These are phyloP conservation scores for Umbilicus rupestris DNA, from an alignment of 164 flowering plant genomes.

Conservation along the genomic window DNA sequence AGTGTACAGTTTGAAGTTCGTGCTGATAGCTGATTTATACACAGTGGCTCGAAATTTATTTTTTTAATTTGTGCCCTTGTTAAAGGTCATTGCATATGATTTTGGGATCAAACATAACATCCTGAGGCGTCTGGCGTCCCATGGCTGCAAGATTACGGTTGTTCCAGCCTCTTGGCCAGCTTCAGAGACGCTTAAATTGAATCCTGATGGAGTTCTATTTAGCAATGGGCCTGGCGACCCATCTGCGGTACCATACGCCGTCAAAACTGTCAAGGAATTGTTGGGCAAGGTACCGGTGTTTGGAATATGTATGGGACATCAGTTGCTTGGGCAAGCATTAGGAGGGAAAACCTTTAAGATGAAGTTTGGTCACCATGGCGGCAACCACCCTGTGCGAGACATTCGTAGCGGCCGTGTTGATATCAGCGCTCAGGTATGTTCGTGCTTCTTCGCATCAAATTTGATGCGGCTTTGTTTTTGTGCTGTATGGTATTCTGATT, in stretches of 20 bases:
- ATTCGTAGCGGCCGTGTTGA: slow-evolving; percentile 53
- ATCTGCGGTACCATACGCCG: slow-evolving; percentile 83
- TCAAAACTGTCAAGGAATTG: slow-evolving; percentile 59
- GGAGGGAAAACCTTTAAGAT: slow-evolving; percentile 81
- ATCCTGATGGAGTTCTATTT: slow-evolving; percentile 81
- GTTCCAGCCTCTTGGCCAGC: slow-evolving; percentile 86
- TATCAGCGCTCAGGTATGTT: slow-evolving; percentile 85
- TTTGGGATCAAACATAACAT: slow-evolving; percentile 88
- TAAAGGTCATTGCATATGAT: slow-evolving; percentile 83
- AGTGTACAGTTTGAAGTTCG: slow-evolving; percentile 30
- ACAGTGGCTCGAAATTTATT: slow-evolving; percentile 64
- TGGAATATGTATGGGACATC: slow-evolving; percentile 95
- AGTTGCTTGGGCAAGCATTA: slow-evolving; percentile 75
- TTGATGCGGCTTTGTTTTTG: background rate
- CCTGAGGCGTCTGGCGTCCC: slow-evolving; percentile 61
- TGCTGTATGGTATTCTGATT: background rate
- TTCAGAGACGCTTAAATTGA: slow-evolving; percentile 58
- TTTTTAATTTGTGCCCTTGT: background rate
- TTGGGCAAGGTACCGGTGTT: slow-evolving; percentile 75
- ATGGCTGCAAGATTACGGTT: slow-evolving; percentile 77
- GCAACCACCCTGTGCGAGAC: slow-evolving; percentile 84
- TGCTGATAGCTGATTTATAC: slow-evolving; percentile 65
- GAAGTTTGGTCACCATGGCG: slow-evolving; percentile 94
- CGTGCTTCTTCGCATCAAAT: background rate
- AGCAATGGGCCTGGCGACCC: slow-evolving; percentile 97